Conservation (phyloP, 106 monocot genomes). For the Allium sativum region DNA sequence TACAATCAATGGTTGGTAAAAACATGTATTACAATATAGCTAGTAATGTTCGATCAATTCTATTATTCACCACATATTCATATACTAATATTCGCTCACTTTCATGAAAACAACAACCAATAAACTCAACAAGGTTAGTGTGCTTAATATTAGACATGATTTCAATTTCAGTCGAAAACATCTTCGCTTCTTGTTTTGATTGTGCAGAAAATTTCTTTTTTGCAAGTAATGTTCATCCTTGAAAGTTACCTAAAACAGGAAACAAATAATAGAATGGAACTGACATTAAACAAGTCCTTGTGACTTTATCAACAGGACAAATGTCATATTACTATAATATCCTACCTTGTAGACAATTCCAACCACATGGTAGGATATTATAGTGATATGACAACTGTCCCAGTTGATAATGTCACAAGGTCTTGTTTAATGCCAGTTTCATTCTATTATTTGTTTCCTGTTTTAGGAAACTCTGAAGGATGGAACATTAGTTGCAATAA, state of each 20-base stretch:
- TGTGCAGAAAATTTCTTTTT: slow-evolving; percentile 32
- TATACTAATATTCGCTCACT: slow-evolving; percentile 36
- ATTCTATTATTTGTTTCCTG: no score
- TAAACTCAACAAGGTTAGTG: slow-evolving; percentile 33
- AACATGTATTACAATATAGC: slow-evolving; percentile 6
- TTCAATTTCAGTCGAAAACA: slow-evolving; percentile 40
- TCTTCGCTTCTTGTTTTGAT: slow-evolving; percentile 29
- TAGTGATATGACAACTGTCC: no score
- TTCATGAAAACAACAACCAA: slow-evolving; percentile 32
- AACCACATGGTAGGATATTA: slow-evolving; percentile 61
- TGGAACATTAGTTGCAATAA: no score
- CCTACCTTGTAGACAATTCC: slow-evolving; percentile 56
- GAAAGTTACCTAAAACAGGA: slow-evolving; percentile 24
- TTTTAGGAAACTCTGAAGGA: no score
- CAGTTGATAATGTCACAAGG: no score
- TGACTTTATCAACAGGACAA: not conserved
- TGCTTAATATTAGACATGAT: slow-evolving; percentile 28
- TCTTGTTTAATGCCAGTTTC: no score
- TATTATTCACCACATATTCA: slow-evolving; percentile 26
- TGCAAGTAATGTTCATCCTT: slow-evolving; percentile 23
- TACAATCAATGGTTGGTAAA: no score
- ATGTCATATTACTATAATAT: not conserved
- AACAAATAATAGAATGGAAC: not conserved
- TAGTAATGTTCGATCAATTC: slow-evolving; percentile 30
- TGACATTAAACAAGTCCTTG: not conserved